A percentile compares a stretch with the other conserved stretches of the same genome.
Evolutionary conservation across 2,329 filamentous ascomycete species (phyloP).

Genomic region (Pleoardoris graminearum): DNA sequence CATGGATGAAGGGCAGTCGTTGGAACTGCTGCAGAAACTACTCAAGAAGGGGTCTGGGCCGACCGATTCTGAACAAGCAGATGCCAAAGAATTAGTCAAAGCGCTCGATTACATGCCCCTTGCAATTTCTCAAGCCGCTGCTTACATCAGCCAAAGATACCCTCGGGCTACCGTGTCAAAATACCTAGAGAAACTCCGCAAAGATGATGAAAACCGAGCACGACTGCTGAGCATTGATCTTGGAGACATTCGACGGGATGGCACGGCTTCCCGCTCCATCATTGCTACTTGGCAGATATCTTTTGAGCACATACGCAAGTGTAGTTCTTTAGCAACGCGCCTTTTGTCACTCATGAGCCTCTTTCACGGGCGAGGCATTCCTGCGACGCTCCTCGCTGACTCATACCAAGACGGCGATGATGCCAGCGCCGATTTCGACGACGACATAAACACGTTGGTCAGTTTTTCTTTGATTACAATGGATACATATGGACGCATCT

Average conservation of each 20-base stretch:
- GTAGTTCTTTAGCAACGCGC: slow-evolving; percentile 41
- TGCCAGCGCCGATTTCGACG: background rate
- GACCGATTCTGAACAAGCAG: background rate
- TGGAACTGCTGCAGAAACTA: slow-evolving; percentile 16
- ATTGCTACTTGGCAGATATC: slow-evolving; percentile 43
- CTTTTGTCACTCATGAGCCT: slow-evolving; percentile 47
- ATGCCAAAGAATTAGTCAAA: slow-evolving; percentile 4
- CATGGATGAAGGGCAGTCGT: slow-evolving; percentile 13
- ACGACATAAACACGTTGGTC: slow-evolving; percentile 17
- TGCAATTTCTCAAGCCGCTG: slow-evolving; percentile 29
- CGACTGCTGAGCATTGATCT: slow-evolving; percentile 8
- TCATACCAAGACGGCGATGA: slow-evolving; percentile 10
- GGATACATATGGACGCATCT: slow-evolving; percentile 13
- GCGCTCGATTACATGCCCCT: slow-evolving; percentile 18
- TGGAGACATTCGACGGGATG: slow-evolving; percentile 12
- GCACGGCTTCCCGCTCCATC: slow-evolving; percentile 24
- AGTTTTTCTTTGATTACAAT: slow-evolving; percentile 20
- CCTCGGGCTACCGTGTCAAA: slow-evolving; percentile 4
- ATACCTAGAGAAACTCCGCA: slow-evolving; percentile 41
- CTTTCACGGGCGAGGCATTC: slow-evolving; percentile 23
- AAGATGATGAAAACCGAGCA: slow-evolving; percentile 5
- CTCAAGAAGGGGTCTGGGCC: background rate
- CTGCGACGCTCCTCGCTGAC: slow-evolving; percentile 20
- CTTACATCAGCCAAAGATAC: slow-evolving; percentile 27
- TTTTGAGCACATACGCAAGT: slow-evolving; percentile 41